Conservation (phyloP, 805 yeast species). For the Myxozyma melibiosi region DNA sequence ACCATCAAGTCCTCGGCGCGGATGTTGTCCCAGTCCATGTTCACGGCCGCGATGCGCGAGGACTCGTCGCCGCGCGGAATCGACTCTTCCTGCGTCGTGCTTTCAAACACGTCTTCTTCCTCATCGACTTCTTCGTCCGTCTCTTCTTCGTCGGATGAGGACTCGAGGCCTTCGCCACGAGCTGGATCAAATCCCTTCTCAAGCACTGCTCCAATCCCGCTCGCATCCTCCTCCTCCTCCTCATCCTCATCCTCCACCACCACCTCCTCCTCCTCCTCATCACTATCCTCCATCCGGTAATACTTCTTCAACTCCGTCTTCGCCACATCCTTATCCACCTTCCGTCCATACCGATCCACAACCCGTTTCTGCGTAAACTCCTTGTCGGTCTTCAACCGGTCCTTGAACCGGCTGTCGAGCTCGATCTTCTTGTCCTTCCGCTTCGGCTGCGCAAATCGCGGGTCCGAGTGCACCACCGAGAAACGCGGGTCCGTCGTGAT, state of each 20-base stretch:
- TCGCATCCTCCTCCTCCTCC: not conserved
- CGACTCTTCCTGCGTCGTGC: slow-evolving; percentile 53
- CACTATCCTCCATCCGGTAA: slow-evolving; percentile 55
- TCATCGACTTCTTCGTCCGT: slow-evolving; percentile 36
- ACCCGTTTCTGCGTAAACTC: slow-evolving; percentile 60
- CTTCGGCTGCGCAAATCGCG: slow-evolving; percentile 78
- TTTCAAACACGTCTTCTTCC: slow-evolving; percentile 32
- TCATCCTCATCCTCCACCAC: slow-evolving; percentile 30
- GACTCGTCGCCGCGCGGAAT: slow-evolving; percentile 91
- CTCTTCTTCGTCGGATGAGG: slow-evolving; percentile 40
- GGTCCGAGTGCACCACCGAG: slow-evolving; percentile 77
- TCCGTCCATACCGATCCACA: slow-evolving; percentile 88
- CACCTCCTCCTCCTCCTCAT: slow-evolving; percentile 36
- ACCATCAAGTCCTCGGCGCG: slow-evolving; percentile 85
- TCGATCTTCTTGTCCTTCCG: slow-evolving; percentile 68
- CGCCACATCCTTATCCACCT: slow-evolving; percentile 50
- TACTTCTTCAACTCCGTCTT: slow-evolving; percentile 64
- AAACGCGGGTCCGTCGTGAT: slow-evolving; percentile 74
- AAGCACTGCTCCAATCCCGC: slow-evolving; percentile 8
- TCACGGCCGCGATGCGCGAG: slow-evolving; percentile 81
- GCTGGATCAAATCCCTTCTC: slow-evolving; percentile 41
- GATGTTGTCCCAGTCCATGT: slow-evolving; percentile 97
- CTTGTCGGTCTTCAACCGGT: slow-evolving; percentile 58
- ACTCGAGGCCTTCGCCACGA: slow-evolving; percentile 43
- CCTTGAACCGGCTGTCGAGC: slow-evolving; percentile 83